Evolutionary conservation across 495 filamentous ascomycete species (phyloP), one percentile per base, ranked within the genome.

Genomic region (Neurospora sp.): DNA sequence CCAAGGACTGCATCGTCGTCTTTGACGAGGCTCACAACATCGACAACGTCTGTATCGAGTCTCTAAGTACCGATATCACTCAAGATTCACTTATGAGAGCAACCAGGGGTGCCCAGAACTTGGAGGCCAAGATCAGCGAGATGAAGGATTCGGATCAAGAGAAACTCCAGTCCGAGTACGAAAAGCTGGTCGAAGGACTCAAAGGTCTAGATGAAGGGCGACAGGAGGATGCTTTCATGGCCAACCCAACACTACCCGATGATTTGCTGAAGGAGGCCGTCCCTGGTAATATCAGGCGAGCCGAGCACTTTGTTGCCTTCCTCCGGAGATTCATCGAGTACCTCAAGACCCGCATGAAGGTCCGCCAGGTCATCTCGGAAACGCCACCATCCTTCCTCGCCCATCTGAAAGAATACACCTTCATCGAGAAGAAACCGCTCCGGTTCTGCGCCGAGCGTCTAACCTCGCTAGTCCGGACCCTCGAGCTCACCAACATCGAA

Each of bases 1-100:
- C 96, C 7, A 98, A 97, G 74, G 96, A 99, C 80, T 97, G 94
- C 79, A 99, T 99, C 38, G 93, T 99, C 18, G 96, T 99, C 16
- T 99, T 99, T 76, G 96, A 99, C 79, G 96, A 99, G 77, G 96
- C 96, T 23, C 96, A 99, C 82, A 99, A 99, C 75, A 99, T 99
- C 77, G 96, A 99, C 86, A 99, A 99, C 81, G 96, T 99, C 70
- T 98, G 96, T 80, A 99, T 99, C 74, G 96, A 99, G 77, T 97
- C 96, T 14, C 86, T 98, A 27, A 98, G 95, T 78, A 97, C 97
- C 38, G 96, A 99, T 80, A 86, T 99, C 39, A 98, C 94, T 0
- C 93, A 99, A 79, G 96, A 98, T 75, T 97, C 94, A 0, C 79
- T 99, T 54, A 88, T 93, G 38, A 94, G 91, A 83, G 96, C 96